phyloP scores from a whole-genome alignment of 257 asterid genomes.

The Fraxinus anomala region DNA sequence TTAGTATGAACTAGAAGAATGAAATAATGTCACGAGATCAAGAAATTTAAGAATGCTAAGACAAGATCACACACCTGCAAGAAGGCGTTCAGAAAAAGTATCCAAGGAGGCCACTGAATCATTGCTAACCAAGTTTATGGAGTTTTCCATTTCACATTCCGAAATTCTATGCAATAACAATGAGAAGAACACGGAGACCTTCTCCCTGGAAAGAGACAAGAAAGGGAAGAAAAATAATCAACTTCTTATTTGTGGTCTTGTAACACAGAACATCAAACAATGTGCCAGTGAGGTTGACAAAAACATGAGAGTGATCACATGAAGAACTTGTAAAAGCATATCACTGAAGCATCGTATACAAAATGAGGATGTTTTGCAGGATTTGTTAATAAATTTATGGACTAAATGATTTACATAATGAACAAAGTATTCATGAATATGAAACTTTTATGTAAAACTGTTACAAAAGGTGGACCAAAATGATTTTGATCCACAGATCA shows the following conservation, averaged over 20 bases:
- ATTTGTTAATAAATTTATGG: neutral
- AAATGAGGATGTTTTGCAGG: neutral
- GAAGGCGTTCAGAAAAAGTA: constrained; percentile 40
- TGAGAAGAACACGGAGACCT: constrained; percentile 65
- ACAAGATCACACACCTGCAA: constrained; percentile 49
- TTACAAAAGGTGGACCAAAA: neutral
- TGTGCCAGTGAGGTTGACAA: constrained; percentile 17
- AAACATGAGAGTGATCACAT: constrained; percentile 1
- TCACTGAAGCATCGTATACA: constrained; percentile 4
- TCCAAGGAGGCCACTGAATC: constrained; percentile 44
- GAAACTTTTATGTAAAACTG: neutral
- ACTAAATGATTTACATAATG: neutral
- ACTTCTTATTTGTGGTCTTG: constrained; percentile 15
- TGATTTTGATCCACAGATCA: neutral
- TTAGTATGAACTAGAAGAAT: neutral
- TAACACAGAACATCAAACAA: constrained; percentile 1
- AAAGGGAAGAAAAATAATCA: constrained; percentile 22
- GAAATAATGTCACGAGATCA: neutral
- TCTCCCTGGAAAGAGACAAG: constrained; percentile 65
- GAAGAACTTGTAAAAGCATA: neutral
- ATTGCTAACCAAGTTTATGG: constrained; percentile 32
- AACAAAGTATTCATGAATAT: neutral
- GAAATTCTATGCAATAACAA: constrained; percentile 54
- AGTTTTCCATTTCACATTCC: constrained; percentile 38
- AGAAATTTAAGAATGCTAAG: constrained; percentile 12